Evolutionary conservation across 2,329 filamentous ascomycete genomes (phyloP), one percentile per base, ranked within the genome.

Genomic region (Trichoderma hamatum): DNA sequence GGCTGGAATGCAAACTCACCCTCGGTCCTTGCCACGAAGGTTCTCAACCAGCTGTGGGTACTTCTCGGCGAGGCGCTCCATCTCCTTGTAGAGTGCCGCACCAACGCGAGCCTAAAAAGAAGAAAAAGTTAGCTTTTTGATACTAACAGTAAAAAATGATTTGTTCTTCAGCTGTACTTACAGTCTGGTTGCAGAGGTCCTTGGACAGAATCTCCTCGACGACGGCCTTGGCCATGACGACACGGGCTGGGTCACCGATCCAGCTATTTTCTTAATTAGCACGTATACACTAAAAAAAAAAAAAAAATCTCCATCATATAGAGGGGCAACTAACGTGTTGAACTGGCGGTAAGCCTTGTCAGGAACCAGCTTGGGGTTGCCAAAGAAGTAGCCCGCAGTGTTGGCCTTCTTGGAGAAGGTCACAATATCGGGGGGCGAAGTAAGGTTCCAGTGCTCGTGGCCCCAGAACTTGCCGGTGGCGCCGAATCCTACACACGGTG

Each of bases 381-480:
- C 90, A 77, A 88, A 95, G 83, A 92, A 95, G 84, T 93, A 95
- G 3, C 92, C 92, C 14, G 92, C 92, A 19, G 92, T 91, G 82
- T 95, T 92, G 2, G 92, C 92, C 82, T 95, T 95, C 85, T 95
- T 95, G 73, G 88, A 91, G 83, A 95, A 95, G 32, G 92, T 94
- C n/a, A 95, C 92, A 82, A 95, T 94, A 78, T 95, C 92, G 1
- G 92, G 92, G 26, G 92, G 90, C 13, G 87, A 82, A 51, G 82
- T 75, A 54, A 94, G 84, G 76, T 90, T 86, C 92, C 92, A 95
- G 86, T 94, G 92, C 73, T 94, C 91, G 79, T 95, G 92, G 16
- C 91, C 92, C 92, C 92, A 95, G 86, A 94, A 94, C 76, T 92
- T 92, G 70, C 92, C 92, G 0, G 92, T 95, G n/a, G 92, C 92